Percentiles rank a stretch among this genome's conserved stretches.
phyloP scores from a whole-genome alignment of 2,329 filamentous ascomycete species.

The Sporothrix humicola region DNA sequence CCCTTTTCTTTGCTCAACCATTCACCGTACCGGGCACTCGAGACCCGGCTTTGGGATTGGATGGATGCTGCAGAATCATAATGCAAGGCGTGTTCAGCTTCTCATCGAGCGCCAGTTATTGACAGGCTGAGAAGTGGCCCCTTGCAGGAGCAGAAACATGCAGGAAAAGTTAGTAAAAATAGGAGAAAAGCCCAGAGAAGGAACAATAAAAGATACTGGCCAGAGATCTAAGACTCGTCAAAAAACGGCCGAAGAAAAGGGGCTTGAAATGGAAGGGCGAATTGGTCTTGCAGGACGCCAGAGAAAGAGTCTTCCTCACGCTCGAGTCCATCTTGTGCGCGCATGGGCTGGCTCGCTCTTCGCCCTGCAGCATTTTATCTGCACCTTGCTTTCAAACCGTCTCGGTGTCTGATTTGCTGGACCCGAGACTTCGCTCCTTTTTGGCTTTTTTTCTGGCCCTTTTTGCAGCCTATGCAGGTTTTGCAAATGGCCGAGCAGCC shows the following conservation, averaged over 20 bases:
- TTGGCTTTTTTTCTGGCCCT: conserved; percentile 3
- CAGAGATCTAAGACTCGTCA: conserved; percentile 6
- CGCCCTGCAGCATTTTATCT: background rate
- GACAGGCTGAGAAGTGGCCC: background rate
- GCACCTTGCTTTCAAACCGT: conserved; percentile 11
- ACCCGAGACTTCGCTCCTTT: conserved; percentile 8
- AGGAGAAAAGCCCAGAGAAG: background rate
- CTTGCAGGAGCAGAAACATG: background rate
- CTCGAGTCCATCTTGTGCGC: conserved; percentile 13
- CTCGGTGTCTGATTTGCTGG: conserved; percentile 28
- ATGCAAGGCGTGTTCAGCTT: conserved; percentile 3
- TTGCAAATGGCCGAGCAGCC: conserved; percentile 33
- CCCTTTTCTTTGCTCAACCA: background rate
- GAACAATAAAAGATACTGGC: background rate
- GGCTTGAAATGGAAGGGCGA: background rate
- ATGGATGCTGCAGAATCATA: background rate
- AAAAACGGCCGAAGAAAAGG: background rate
- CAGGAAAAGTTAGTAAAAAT: background rate
- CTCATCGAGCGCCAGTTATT: background rate
- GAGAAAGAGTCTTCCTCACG: background rate
- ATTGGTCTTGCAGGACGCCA: background rate
- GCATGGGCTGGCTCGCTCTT: conserved; percentile 6
- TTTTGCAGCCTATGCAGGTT: conserved; percentile 33
- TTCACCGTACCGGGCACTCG: background rate
- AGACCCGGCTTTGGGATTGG: background rate